Percentiles rank a stretch among this genome's conserved stretches.
phyloP scores from a whole-genome alignment of 164 flowering plant genomes.

The Sextonia rubra region DNA sequence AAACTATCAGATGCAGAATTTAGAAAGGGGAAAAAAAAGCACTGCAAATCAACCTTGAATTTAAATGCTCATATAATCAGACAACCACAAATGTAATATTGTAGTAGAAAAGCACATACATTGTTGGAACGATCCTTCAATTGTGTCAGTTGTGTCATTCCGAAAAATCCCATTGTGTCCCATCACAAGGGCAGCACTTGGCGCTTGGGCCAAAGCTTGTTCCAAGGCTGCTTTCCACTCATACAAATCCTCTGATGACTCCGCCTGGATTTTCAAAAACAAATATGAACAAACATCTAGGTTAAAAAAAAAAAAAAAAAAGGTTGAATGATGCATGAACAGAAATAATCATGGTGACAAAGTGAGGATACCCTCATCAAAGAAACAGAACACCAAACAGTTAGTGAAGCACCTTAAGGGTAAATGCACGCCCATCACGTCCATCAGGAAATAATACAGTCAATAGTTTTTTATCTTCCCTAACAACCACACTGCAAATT shows the following conservation, averaged over 20 bases:
- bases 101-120: slow-evolving; percentile 44
- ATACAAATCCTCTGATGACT: slow-evolving; percentile 85
- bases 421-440: slow-evolving; percentile 97
- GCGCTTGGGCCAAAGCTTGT: slow-evolving; percentile 94
- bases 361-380: not conserved
- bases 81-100: not conserved
- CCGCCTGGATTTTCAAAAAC: slow-evolving; percentile 51
- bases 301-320: too few relatives aligned
- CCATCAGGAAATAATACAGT: slow-evolving; percentile 99
- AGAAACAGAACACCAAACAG: slow-evolving; percentile 2
- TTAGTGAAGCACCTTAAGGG: slow-evolving; percentile 72
- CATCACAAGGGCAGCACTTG: slow-evolving; percentile 97
- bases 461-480: slow-evolving; percentile 90
- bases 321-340: not conserved
- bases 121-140: slow-evolving; percentile 84
- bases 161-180: slow-evolving; percentile 95
- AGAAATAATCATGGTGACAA: not conserved
- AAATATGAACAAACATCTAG: not conserved
- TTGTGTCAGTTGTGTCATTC: slow-evolving; percentile 63
- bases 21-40: not conserved
- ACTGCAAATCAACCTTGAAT: not conserved
- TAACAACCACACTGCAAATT: slow-evolving; percentile 81
- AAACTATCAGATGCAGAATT: not conserved
- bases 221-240: slow-evolving; percentile 99
- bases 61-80: not conserved